phyloP scores from a whole-genome alignment of 306 rosid species.

The Hippophae rhamnoides region DNA sequence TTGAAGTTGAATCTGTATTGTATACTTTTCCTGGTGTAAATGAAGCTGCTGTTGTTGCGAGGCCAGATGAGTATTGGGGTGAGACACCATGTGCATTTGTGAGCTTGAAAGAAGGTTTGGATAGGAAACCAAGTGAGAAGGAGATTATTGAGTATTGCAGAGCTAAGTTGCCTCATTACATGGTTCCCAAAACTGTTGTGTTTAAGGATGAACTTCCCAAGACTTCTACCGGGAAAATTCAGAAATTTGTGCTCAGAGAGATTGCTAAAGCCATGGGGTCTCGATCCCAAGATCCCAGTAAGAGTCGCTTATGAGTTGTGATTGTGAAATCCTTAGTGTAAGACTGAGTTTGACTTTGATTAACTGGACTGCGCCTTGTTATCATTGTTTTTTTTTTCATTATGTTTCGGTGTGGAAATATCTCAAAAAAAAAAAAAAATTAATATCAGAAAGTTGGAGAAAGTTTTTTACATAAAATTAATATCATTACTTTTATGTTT shows the following conservation, averaged over 20 bases:
- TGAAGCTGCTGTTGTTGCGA: constrained; percentile 72
- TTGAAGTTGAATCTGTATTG: constrained; percentile 55
- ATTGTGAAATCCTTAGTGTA: too few relatives aligned
- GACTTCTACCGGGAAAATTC: constrained; percentile 63
- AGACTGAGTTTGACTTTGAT: too few relatives aligned
- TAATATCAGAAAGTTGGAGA: too few relatives aligned
- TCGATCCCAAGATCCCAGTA: too few relatives aligned
- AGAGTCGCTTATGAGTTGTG: too few relatives aligned
- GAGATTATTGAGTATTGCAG: constrained; percentile 50
- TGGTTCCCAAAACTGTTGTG: constrained; percentile 61
- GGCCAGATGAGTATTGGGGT: constrained; percentile 60
- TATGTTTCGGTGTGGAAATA: too few relatives aligned
- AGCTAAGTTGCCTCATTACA: constrained; percentile 39
- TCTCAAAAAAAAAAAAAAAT: too few relatives aligned
- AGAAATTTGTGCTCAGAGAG: constrained; percentile 40
- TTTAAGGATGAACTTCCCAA: constrained; percentile 52
- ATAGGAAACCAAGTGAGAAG: constrained; percentile 26
- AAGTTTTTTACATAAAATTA: too few relatives aligned
- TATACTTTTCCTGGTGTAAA: constrained; percentile 47
- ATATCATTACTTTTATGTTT: too few relatives aligned
- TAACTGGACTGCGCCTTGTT: too few relatives aligned
- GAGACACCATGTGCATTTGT: constrained; percentile 78
- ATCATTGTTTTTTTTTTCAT: too few relatives aligned
- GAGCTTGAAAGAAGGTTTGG: constrained; percentile 37
- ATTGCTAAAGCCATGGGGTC: constrained; percentile 44